Evolutionary conservation across 306 rosid genomes (phyloP).

Genomic region (Malus sylvestris): DNA sequence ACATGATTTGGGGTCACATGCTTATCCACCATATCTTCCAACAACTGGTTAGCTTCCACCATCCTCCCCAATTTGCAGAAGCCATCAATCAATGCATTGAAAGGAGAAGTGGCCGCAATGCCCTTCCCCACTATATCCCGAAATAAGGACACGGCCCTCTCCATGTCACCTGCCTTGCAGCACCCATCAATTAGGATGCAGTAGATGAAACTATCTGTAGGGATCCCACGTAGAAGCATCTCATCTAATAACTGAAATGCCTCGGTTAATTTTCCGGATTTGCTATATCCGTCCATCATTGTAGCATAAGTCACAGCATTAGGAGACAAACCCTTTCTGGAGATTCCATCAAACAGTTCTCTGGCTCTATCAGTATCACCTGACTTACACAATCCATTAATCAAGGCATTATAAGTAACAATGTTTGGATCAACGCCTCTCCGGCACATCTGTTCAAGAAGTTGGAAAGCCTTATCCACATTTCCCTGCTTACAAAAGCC

Average conservation of each 20-base stretch:
- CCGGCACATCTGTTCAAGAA: slow-evolving; percentile 31
- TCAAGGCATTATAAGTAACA: slow-evolving; percentile 31
- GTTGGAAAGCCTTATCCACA: slow-evolving; percentile 25
- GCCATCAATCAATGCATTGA: slow-evolving; percentile 36
- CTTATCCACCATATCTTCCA: slow-evolving; percentile 28
- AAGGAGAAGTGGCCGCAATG: slow-evolving; percentile 22
- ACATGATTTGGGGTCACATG: slow-evolving; percentile 20
- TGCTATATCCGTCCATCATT: slow-evolving; percentile 36
- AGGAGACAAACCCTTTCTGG: slow-evolving; percentile 30
- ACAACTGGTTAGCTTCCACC: slow-evolving; percentile 29
- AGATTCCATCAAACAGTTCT: slow-evolving; percentile 29
- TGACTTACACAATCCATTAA: slow-evolving; percentile 39
- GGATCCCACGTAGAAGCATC: slow-evolving; percentile 33
- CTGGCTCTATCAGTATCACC: slow-evolving; percentile 36
- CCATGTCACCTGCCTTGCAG: slow-evolving; percentile 34
- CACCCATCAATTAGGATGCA: slow-evolving; percentile 36
- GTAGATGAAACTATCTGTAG: slow-evolving; percentile 25
- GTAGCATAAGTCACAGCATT: slow-evolving; percentile 34
- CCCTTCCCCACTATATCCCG: slow-evolving; percentile 27
- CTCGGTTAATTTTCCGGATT: slow-evolving; percentile 30
- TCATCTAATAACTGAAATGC: slow-evolving; percentile 31
- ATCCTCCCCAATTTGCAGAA: slow-evolving; percentile 29
- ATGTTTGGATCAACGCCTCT: slow-evolving; percentile 32
- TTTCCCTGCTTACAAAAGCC: slow-evolving; percentile 38
- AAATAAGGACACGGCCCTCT: slow-evolving; percentile 26